Base-by-base conservation (phyloP, 2,329 filamentous ascomycete species). In the Phoma sp. region DNA sequence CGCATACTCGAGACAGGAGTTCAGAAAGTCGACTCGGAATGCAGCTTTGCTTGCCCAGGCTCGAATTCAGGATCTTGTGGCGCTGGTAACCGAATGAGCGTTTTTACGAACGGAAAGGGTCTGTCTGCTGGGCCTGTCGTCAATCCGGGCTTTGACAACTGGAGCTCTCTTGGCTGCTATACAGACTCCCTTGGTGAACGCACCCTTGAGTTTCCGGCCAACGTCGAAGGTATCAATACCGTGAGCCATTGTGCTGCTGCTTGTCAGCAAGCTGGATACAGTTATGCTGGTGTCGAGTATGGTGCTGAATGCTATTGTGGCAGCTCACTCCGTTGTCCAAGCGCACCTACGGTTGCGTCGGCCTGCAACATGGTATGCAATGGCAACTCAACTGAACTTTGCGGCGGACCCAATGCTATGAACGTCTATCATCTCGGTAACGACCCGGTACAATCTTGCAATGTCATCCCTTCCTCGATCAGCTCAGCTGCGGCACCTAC, bases 331-430 rank as follows among this genome's bases (percentile, higher is more conserved):
- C 23, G 38, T 2, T 41, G 38, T 23, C 38, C 38, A 9, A 36
- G 33, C 23, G n/a, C 32, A 5, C 43, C 43, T 24, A 47, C 35
- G 3, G 25, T 30, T 30, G 44, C 35, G 7, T 47, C 44, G n/a
- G 35, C 35, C 44, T 47, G 44, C 37, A 47, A 47, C 14, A 47
- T 47, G 44, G 35, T 18, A 5, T 47, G 44, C 43, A 47, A 47
- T 30, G 25, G 33, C 35, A 47, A 38, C 9, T 4, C 44, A 7
- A 38, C 44, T 2, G 44, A 47, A 14, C 22, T 32, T 23, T 47
- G 33, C 24, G 35, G 44, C 7, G 33, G 44, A 30, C 24, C 44
- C 8, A 47, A 39, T 14, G 44, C 44, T 18, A 29, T 47, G 33
- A 39, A 47, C 9, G 44, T 47, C 24, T 47, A 47, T n/a, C 24